A percentile compares a stretch with the other conserved stretches of the same genome.
These are phyloP conservation scores for Candida odintsovae DNA, from an alignment of 805 yeast genomes.

Conservation along the genomic window DNA sequence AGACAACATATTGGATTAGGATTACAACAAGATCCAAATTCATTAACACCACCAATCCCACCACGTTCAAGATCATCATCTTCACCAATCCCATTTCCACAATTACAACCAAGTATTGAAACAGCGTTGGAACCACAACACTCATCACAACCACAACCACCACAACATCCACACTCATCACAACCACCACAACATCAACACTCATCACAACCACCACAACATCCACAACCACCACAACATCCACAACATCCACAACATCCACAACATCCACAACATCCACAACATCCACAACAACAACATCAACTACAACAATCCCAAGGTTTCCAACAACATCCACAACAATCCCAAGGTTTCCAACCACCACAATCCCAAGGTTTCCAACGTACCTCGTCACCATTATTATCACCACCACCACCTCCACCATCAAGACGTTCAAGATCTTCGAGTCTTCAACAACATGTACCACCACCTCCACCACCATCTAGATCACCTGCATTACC, in stretches of 20 bases:
- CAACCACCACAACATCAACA: no score
- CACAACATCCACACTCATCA: neutral
- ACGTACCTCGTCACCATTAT: conserved; percentile 23
- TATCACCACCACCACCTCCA: conserved; percentile 33
- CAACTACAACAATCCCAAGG: no score
- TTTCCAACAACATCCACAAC: neutral
- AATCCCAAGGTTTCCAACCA: conserved; percentile 10
- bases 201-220: conserved; percentile 5
- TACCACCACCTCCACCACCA: conserved; percentile 15
- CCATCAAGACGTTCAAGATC: conserved; percentile 34
- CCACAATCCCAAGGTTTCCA: conserved; percentile 10
- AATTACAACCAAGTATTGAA: no score
- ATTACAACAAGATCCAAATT: conserved; percentile 2
- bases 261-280: conserved; percentile 13
- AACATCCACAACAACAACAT: conserved; percentile 5
- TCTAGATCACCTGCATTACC: conserved; percentile 19
- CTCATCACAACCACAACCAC: conserved; percentile 14
- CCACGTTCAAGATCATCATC: conserved; percentile 18
- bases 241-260: conserved; percentile 8
- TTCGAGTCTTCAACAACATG: neutral
- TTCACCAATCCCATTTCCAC: conserved; percentile 17
- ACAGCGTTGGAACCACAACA: no score
- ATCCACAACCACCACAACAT: conserved; percentile 11
- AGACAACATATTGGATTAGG: conserved; percentile 1
- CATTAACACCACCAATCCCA: conserved; percentile 4